Evolutionary conservation across 2,329 filamentous ascomycete species (phyloP), one percentile per base, ranked within the genome.

Genomic region (Botrytis tulipae): DNA sequence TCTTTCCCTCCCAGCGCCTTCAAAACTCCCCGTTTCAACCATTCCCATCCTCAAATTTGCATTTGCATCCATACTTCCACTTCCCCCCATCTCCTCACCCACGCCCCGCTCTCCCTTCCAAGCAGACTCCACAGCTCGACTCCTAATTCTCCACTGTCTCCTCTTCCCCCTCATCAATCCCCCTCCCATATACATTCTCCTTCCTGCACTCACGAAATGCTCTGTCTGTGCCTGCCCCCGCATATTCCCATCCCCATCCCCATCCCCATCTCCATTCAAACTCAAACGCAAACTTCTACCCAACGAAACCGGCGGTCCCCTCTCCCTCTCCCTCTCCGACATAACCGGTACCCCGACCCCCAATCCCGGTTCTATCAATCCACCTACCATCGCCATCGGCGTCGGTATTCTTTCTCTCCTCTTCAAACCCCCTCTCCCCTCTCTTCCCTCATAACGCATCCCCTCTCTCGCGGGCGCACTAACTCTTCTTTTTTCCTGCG

Each of bases 61-160:
- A 16, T 8, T 29, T 54, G 48, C 25, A 54, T 6, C 35, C 37
- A 3, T 20, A 18, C 32, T 25, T 29, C 6, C 18, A 42, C 37
- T n/a, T 0, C 12, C 51, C 1, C 16, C n/a, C 1, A 12, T 10
- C 4, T 7, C 18, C 29, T 22, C 66, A 14, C 18, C 16, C 6
- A 3, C 42, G 40, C 25, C 12, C 22, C 22, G 35, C 18, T 25
- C 63, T 18, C 29, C 3, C 25, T 20, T 42, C n/a, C 18, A 48
- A 22, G n/a, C 42, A 32, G 51, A 29, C 25, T 29, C 37, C 10
- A 44, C 51, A 70, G 29, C 69, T 18, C 69, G 62, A 48, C 59
- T 51, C 20, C 59, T 44, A 66, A 71, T 65, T n/a, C 25, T 66
- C 60, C 70, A 71, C n/a, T 35, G 37, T 29, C 59, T 71, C 60